A percentile compares a stretch with the other conserved stretches of the same genome.
phyloP scores from a whole-genome alignment of 2,329 filamentous ascomycete species.

The Byssothecium circinans region DNA sequence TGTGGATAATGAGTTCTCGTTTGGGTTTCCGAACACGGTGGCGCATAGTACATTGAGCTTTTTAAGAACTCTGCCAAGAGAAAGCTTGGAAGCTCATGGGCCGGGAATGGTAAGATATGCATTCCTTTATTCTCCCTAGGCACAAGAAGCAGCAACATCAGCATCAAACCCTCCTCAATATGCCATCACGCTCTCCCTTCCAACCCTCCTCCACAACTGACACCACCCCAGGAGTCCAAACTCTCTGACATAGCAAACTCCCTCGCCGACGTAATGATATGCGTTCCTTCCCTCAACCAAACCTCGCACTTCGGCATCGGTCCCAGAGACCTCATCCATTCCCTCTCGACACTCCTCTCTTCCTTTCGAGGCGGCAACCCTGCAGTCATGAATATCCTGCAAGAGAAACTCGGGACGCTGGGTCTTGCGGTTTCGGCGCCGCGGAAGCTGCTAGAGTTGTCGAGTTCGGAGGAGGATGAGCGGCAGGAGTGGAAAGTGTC shows the following conservation, averaged over 20 bases:
- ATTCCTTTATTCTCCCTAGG: no score
- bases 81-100: constrained; percentile 39
- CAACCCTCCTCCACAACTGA: no score
- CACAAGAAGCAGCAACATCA: no score
- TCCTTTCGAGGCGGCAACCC: constrained; percentile 39
- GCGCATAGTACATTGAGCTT: constrained; percentile 37
- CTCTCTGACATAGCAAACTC: constrained; percentile 41
- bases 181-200: no score
- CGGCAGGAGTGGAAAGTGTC: constrained; percentile 24
- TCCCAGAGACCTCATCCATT: constrained; percentile 39
- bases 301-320: constrained; percentile 34
- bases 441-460: constrained; percentile 33
- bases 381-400: constrained; percentile 37
- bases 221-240: constrained; percentile 36
- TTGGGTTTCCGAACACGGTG: constrained; percentile 39
- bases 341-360: constrained; percentile 31
- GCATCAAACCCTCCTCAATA: background rate
- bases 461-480: constrained; percentile 37
- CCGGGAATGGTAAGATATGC: constrained; percentile 36
- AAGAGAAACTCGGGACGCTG: constrained; percentile 33
- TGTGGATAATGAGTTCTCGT: constrained; percentile 38
- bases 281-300: constrained; percentile 37
- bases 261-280: constrained; percentile 42
- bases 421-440: constrained; percentile 32
- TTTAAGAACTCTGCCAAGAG: constrained; percentile 31